Evolutionary conservation across 2,329 filamentous ascomycete genomes (phyloP).

Genomic region (Metarhizium brunneum): DNA sequence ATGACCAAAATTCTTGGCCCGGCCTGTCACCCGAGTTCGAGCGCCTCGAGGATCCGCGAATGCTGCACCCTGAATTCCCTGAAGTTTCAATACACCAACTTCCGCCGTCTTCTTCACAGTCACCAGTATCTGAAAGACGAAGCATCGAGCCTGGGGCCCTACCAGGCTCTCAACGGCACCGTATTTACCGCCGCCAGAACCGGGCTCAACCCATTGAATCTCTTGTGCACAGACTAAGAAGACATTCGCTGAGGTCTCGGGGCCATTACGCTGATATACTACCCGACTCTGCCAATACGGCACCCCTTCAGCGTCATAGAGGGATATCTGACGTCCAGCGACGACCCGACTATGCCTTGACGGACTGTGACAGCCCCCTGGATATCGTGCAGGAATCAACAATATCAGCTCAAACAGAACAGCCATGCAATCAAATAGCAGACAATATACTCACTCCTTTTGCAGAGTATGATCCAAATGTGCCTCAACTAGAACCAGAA

Average conservation of each 20-base stretch:
- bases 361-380: background rate
- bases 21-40: background rate
- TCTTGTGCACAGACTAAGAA: slow-evolving; percentile 1
- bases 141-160: background rate
- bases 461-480: background rate
- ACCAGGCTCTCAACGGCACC: background rate
- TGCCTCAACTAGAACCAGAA: background rate
- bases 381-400: background rate
- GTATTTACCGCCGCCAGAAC: background rate
- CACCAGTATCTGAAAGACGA: background rate
- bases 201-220: slow-evolving; percentile 7
- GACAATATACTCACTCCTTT: background rate
- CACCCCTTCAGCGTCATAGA: background rate
- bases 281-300: background rate
- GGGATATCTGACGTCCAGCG: background rate
- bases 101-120: background rate
- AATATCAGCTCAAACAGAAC: background rate
- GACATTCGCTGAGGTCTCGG: slow-evolving; percentile 1
- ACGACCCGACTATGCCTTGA: background rate
- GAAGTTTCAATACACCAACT: background rate
- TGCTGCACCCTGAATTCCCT: background rate
- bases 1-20: background rate
- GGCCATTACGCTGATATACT: background rate
- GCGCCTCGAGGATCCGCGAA: background rate
- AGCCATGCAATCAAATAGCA: background rate